Base-by-base conservation (phyloP, 805 yeast species). In the Wickerhamiella occidentalis region DNA sequence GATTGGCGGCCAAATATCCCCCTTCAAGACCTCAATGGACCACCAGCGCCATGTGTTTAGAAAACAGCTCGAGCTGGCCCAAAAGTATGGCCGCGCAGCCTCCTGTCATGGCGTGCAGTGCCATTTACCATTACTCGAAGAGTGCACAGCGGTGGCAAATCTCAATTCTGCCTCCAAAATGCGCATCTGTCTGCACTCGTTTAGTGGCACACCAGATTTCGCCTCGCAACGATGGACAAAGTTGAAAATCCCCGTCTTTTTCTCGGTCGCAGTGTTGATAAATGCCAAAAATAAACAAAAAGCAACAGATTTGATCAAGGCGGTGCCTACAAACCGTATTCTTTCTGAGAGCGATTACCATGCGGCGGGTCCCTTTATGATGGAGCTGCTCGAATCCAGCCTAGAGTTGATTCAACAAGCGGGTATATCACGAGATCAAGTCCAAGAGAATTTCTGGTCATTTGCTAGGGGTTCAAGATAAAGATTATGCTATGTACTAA, bases 71-170 rank as follows among this genome's bases (percentile, higher is more conserved):
- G 58, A 62, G 3, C 50, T 84, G 11, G 95, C 96, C 0, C 60
- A 66, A 8, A 58, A 67, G 22, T 56, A 66, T 15, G 49, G 60
- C 0, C 61, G 75, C 23, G 77, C 85, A 0, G 75, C 85, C 0
- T 85, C 94, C 2, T 53, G 92, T 0, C 98, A 90, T 60, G 83
- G 88, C 56, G 97, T 90, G 4, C 83, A 82, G 56, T 77, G 83
- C 9, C 88, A 83, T 52, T 85, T 87, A 0, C 59, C 68, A 6
- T 60, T 82, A 12, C 76, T 68, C 47, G 82, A 79, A 13, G 49
- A 60, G 0, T 65, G 78, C 3, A 60, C 57, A 15, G 25, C 43
- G 11, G 37, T 48, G 40, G 29, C 55, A 56, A 1, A 61, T 63
- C 9, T 63, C 73, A 17, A 7, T 18, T 25, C 17, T 2, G 22